A percentile compares a stretch with the other conserved stretches of the same genome.
Conservation (phyloP, 495 filamentous ascomycete genomes). For the Symbiotaphrina buchneri region DNA sequence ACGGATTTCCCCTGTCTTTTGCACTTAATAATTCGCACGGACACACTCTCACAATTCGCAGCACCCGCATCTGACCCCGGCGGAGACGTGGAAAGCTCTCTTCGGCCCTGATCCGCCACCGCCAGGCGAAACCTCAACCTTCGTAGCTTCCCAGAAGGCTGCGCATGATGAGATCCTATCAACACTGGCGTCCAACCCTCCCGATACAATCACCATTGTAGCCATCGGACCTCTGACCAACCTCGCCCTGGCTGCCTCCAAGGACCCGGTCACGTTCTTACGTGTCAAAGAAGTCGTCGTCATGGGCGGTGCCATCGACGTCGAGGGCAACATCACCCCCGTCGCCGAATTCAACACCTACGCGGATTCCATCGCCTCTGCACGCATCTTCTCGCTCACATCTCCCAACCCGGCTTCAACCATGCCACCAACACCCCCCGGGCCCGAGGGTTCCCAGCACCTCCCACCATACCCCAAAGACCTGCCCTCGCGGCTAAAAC, state of each 20-base stretch:
- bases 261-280: constrained; percentile 71
- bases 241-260: constrained; percentile 64
- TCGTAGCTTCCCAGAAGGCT: constrained; percentile 45
- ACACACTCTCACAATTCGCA: constrained; percentile 18
- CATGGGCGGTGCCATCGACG: constrained; percentile 82
- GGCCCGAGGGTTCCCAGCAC: constrained; percentile 9
- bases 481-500: constrained; percentile 39
- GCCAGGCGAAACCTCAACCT: constrained; percentile 21
- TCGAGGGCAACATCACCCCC: constrained; percentile 63
- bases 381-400: constrained; percentile 74
- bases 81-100: constrained; percentile 64
- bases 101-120: constrained; percentile 32
- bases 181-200: constrained; percentile 51
- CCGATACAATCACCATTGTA: constrained; percentile 69
- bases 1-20: constrained; percentile 10
- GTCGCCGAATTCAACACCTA: constrained; percentile 68
- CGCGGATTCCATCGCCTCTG: constrained; percentile 65
- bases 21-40: background rate
- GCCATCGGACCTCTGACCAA: constrained; percentile 84
- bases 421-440: constrained; percentile 39
- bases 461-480: constrained; percentile 44
- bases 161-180: constrained; percentile 74
- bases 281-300: constrained; percentile 75
- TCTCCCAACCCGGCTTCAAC: constrained; percentile 47
- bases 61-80: constrained; percentile 73